Conservation (phyloP, 139 green algal genomes). For the Chlorella sp. region DNA sequence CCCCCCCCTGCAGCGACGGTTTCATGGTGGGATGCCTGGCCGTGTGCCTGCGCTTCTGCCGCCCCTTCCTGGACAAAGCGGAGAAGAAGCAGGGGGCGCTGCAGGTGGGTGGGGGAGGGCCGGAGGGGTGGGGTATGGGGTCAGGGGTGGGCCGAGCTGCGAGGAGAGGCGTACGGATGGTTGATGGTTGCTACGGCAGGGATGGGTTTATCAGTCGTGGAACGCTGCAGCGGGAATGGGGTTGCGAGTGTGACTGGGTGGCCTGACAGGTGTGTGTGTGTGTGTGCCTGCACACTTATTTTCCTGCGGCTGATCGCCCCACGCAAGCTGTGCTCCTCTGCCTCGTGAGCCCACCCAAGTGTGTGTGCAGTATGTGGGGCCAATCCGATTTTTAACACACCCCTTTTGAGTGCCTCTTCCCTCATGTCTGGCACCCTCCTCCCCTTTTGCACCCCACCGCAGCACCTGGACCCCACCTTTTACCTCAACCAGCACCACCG, state of each 20-base stretch:
- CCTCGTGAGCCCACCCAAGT: too few relatives aligned
- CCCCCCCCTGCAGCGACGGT: slow-evolving; percentile 15
- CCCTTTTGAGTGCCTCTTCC: background rate
- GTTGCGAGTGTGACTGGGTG: too few relatives aligned
- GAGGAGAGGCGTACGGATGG: background rate
- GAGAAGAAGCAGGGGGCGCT: slow-evolving; percentile 41
- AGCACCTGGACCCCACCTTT: slow-evolving; percentile 45
- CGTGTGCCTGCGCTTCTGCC: slow-evolving; percentile 51
- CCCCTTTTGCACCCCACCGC: background rate
- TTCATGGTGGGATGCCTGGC: slow-evolving; percentile 44
- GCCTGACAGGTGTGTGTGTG: too few relatives aligned
- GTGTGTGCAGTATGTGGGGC: background rate
- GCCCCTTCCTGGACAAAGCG: slow-evolving; percentile 44
- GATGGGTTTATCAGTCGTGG: too few relatives aligned
- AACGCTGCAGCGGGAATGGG: too few relatives aligned
- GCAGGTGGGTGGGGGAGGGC: background rate
- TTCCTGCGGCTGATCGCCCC: too few relatives aligned
- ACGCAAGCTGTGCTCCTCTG: too few relatives aligned
- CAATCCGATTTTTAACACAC: too few relatives aligned
- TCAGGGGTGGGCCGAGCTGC: background rate
- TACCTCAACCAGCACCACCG: slow-evolving; percentile 24
- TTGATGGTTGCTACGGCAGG: background rate
- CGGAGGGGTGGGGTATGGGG: too few relatives aligned
- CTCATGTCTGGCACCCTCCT: background rate
- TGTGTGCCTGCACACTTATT: too few relatives aligned